These are phyloP conservation scores for Cercospora janseana DNA, from an alignment of 2,329 filamentous ascomycete species.

Conservation along the genomic window DNA sequence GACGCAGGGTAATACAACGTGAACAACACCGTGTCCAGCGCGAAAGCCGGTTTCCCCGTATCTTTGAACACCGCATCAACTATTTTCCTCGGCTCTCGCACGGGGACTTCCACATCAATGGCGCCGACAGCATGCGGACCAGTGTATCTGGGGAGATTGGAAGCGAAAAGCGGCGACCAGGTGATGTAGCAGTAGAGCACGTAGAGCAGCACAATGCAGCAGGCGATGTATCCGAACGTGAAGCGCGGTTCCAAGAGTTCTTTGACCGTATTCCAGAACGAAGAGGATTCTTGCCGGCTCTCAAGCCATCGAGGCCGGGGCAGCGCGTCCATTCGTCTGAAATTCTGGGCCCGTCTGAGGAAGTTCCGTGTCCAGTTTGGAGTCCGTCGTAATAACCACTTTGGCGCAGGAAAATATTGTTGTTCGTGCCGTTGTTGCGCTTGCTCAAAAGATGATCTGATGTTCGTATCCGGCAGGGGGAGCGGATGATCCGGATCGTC, in stretches of 20 bases:
- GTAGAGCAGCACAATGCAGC: constrained; percentile 25
- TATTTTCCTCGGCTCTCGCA: constrained; percentile 35
- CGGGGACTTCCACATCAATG: constrained; percentile 40
- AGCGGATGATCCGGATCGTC: constrained; percentile 23
- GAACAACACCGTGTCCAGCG: constrained; percentile 43
- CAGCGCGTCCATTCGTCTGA: constrained; percentile 18
- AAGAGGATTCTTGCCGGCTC: not conserved
- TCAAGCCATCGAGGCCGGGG: constrained; percentile 23
- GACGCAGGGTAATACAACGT: constrained; percentile 44
- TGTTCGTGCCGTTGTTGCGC: not conserved
- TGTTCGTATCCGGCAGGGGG: constrained; percentile 10
- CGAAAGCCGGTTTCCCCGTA: constrained; percentile 40
- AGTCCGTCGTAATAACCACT: constrained; percentile 20
- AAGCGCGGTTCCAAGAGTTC: constrained; percentile 15
- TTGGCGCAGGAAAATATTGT: constrained; percentile 4
- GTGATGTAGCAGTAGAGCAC: constrained; percentile 41
- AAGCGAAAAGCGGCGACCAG: constrained; percentile 41
- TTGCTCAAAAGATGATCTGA: not conserved
- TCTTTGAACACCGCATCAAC: constrained; percentile 38
- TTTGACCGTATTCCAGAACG: constrained; percentile 7
- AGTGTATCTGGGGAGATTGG: constrained; percentile 42
- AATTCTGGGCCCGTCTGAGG: constrained; percentile 13
- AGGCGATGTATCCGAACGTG: constrained; percentile 18
- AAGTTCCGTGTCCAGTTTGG: constrained; percentile 18
- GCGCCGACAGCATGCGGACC: constrained; percentile 43